These are phyloP conservation scores for Holtermanniella nyarrowii DNA, from an alignment of 768 basidiomycete genomes.

Conservation along the genomic window DNA sequence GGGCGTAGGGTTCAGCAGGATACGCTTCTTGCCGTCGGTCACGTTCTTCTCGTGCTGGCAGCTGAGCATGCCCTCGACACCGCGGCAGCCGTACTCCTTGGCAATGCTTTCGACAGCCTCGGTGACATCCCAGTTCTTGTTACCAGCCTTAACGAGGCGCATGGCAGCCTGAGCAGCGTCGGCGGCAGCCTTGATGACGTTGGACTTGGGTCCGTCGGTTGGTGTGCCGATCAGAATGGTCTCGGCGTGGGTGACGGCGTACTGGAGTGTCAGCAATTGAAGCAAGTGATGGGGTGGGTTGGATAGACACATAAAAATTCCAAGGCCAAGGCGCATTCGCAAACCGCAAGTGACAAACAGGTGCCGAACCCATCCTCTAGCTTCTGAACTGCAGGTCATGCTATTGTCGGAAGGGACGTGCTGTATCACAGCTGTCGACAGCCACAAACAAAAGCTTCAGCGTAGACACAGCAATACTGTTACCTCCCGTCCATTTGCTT, in stretches of 20 bases:
- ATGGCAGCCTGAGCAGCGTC: conserved; percentile 83
- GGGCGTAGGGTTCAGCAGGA: conserved; percentile 81
- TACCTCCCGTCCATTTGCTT: too few relatives aligned
- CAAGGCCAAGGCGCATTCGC: not conserved
- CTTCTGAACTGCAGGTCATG: too few relatives aligned
- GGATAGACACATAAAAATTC: not conserved
- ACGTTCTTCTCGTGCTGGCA: conserved; percentile 89
- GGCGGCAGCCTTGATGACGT: conserved; percentile 89
- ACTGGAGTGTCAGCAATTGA: conserved; percentile 40
- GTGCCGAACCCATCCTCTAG: too few relatives aligned
- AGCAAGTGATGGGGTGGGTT: not conserved
- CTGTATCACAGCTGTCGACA: too few relatives aligned
- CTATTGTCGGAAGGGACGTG: too few relatives aligned
- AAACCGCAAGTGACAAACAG: too few relatives aligned
- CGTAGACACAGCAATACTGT: too few relatives aligned
- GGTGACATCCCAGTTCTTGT: conserved; percentile 91
- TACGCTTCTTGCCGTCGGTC: conserved; percentile 91
- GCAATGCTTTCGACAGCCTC: conserved; percentile 68
- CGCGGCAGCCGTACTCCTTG: conserved; percentile 61
- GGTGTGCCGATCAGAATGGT: conserved; percentile 81
- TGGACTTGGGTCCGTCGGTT: conserved; percentile 70
- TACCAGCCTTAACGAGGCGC: conserved; percentile 80
- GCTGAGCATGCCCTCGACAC: conserved; percentile 94
- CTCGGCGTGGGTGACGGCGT: conserved; percentile 85
- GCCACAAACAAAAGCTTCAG: too few relatives aligned